phyloP scores from a whole-genome alignment of 352 stramenopile genomes.

The Globisporangium uncinulatum region DNA sequence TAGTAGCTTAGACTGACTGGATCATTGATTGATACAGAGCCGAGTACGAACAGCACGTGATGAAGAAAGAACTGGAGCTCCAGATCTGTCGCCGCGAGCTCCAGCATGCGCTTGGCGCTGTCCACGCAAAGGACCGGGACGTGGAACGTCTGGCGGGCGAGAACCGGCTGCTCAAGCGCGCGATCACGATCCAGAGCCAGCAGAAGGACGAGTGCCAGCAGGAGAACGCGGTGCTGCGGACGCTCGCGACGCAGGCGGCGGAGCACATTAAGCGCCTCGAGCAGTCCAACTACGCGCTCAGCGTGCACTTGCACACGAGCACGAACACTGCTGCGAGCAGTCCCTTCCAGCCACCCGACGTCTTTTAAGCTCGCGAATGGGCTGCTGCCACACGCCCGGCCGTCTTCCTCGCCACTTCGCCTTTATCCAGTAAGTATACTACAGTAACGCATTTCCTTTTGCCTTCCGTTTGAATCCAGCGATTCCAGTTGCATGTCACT shows the following conservation, averaged over 20 bases:
- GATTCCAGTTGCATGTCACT: not conserved
- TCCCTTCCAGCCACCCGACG: constrained; percentile 50
- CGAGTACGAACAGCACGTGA: constrained; percentile 80
- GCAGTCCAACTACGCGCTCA: constrained; percentile 83
- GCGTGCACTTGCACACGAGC: constrained; percentile 82
- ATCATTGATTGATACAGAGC: constrained; percentile 9
- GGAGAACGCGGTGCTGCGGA: constrained; percentile 72
- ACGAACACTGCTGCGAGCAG: constrained; percentile 30
- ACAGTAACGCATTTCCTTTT: too few relatives aligned
- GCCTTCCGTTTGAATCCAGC: not conserved
- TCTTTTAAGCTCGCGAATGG: constrained; percentile 36
- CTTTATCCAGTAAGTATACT: too few relatives aligned
- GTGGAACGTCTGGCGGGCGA: constrained; percentile 62
- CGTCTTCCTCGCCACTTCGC: too few relatives aligned
- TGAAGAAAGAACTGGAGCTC: constrained; percentile 77
- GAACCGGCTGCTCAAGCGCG: constrained; percentile 82
- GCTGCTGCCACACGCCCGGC: too few relatives aligned
- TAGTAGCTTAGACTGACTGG: not conserved
- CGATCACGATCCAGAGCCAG: constrained; percentile 83
- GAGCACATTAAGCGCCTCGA: constrained; percentile 85
- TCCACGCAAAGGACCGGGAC: constrained; percentile 42
- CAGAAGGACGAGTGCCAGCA: constrained; percentile 79
- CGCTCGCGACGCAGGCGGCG: constrained; percentile 64
- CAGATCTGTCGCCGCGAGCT: constrained; percentile 57
- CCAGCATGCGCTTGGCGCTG: constrained; percentile 32